Evolutionary conservation across 2,329 filamentous ascomycete species (phyloP).

Genomic region (Scedosporium apiospermum): DNA sequence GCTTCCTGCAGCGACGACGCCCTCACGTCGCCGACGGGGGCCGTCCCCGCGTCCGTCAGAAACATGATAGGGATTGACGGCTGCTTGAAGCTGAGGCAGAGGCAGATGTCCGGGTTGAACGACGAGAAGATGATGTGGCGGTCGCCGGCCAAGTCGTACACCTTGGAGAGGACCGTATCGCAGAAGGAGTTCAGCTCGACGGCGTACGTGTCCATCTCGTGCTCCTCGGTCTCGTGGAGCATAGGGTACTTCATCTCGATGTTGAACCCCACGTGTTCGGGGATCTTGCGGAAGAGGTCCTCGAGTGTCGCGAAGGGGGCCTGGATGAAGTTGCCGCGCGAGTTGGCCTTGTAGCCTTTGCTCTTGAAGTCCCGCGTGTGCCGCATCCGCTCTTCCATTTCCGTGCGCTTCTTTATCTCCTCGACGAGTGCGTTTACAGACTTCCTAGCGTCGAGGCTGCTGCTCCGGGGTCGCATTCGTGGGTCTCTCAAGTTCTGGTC

Average conservation of each 20-base stretch:
- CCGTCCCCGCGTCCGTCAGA: constrained; percentile 80
- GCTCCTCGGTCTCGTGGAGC: constrained; percentile 88
- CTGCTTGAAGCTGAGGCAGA: constrained; percentile 92
- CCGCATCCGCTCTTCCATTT: constrained; percentile 78
- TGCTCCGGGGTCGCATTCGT: constrained; percentile 21
- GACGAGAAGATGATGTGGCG: constrained; percentile 96
- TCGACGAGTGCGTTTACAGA: constrained; percentile 29
- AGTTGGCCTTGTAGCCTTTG: constrained; percentile 94
- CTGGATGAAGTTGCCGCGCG: constrained; percentile 88
- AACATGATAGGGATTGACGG: constrained; percentile 94
- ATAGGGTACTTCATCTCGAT: constrained; percentile 99
- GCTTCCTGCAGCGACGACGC: constrained; percentile 91
- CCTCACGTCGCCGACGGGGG: constrained; percentile 74
- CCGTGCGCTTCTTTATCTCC: constrained; percentile 33
- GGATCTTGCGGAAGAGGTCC: constrained; percentile 80
- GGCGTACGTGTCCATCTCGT: constrained; percentile 93
- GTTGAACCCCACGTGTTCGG: constrained; percentile 83
- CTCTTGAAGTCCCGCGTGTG: constrained; percentile 91
- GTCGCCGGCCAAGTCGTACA: constrained; percentile 73
- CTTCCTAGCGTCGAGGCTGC: constrained; percentile 29
- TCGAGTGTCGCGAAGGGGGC: constrained; percentile 92
- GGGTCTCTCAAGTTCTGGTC: constrained; percentile 3
- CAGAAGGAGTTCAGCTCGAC: constrained; percentile 96
- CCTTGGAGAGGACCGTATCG: constrained; percentile 81
- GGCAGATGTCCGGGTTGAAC: constrained; percentile 95